Conservation (phyloP, 192 early-diverging fungal genomes). For the Glomus cerebriforme region DNA sequence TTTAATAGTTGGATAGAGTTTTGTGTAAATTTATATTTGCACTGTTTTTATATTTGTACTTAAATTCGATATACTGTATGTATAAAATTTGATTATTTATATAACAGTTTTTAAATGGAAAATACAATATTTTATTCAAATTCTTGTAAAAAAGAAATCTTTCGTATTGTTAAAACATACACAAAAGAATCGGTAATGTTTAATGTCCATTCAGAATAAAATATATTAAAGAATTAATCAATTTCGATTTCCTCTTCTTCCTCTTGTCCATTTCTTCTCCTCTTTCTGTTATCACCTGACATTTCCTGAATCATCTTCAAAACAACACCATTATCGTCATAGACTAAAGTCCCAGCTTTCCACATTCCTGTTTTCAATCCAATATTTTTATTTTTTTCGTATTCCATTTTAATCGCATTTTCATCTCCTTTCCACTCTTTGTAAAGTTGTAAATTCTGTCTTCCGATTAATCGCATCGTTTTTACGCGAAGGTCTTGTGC, state of each 20-base stretch:
- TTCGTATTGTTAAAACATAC: no score
- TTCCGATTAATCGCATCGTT: slow-evolving; percentile 79
- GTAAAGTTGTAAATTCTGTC: slow-evolving; percentile 86
- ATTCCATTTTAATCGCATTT: slow-evolving; percentile 68
- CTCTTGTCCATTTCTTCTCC: background rate
- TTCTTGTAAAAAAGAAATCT: no score
- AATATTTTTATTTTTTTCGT: slow-evolving; percentile 79
- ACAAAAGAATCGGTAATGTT: no score
- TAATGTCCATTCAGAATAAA: background rate
- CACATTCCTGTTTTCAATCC: slow-evolving; percentile 73
- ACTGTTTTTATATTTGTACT: no score
- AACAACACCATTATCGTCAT: slow-evolving; percentile 81
- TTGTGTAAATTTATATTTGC: background rate
- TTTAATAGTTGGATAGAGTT: background rate
- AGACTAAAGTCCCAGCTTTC: slow-evolving; percentile 80
- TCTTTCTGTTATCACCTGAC: background rate
- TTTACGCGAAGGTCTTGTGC: slow-evolving; percentile 86
- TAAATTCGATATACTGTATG: no score
- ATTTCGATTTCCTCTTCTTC: slow-evolving; percentile 8
- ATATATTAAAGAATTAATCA: background rate
- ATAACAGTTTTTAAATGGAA: no score
- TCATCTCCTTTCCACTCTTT: slow-evolving; percentile 81
- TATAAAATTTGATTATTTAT: no score
- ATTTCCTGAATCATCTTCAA: slow-evolving; percentile 43
- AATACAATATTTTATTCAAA: no score